These are phyloP conservation scores for Aspergillus uvarum DNA, from an alignment of 2,329 filamentous ascomycete genomes.

Conservation along the genomic window DNA sequence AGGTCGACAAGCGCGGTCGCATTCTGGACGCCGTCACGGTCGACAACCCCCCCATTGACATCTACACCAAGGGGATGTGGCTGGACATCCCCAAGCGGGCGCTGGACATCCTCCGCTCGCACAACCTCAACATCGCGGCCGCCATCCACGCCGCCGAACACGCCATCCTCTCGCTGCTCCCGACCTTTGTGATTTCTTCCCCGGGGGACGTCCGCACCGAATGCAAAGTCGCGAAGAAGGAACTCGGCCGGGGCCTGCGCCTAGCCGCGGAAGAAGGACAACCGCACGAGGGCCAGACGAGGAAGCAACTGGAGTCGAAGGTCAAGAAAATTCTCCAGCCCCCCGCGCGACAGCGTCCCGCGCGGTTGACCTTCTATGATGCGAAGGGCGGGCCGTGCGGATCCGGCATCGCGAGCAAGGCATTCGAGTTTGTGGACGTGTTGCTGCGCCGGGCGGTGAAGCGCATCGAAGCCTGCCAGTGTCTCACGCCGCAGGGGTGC, in stretches of 20 bases:
- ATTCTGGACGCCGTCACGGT: constrained; percentile 91
- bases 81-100: constrained; percentile 80
- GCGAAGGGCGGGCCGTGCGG: constrained; percentile 83
- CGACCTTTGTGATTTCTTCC: constrained; percentile 85
- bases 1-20: constrained; percentile 79
- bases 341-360: constrained; percentile 71
- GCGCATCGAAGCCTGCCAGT: constrained; percentile 73
- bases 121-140: constrained; percentile 76
- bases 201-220: constrained; percentile 92
- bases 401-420: constrained; percentile 84
- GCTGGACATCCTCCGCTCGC: constrained; percentile 72
- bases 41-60: constrained; percentile 86
- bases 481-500: constrained; percentile 68
- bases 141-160: constrained; percentile 96
- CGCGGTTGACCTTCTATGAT: constrained; percentile 90
- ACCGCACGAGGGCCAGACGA: background rate
- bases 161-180: constrained; percentile 80
- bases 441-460: constrained; percentile 73
- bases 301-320: background rate
- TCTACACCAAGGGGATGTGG: constrained; percentile 90
- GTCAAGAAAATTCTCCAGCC: constrained; percentile 26
- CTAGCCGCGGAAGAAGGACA: constrained; percentile 19
- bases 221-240: constrained; percentile 85
- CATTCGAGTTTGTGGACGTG: constrained; percentile 86
- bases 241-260: constrained; percentile 66